Evolutionary conservation across 306 rosid species (phyloP).

Genomic region (Mimosa bimucronata): DNA sequence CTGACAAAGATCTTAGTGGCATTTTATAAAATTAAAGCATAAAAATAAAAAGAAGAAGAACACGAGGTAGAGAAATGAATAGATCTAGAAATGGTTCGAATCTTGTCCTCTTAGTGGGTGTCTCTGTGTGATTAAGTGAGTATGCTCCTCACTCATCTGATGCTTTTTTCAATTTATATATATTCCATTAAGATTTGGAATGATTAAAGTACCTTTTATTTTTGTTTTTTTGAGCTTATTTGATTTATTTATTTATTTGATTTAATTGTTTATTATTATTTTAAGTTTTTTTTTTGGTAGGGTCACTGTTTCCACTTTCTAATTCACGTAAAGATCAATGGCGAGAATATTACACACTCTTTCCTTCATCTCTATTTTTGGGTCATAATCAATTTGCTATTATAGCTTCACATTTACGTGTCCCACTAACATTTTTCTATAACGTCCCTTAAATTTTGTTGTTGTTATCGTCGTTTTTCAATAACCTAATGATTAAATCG

Average conservation of each 20-base stretch:
- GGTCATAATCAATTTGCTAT: constrained; percentile 22
- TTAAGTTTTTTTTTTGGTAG: background rate
- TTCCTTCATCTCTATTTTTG: background rate
- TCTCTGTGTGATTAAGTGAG: constrained; percentile 2
- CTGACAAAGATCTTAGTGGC: constrained; percentile 46
- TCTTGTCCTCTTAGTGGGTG: constrained; percentile 34
- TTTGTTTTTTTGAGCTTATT: background rate
- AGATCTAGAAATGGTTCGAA: constrained; percentile 31
- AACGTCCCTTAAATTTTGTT: no score
- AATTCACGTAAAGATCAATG: constrained; percentile 3
- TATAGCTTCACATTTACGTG: background rate
- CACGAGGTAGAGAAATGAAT: constrained; percentile 27
- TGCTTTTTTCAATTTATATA: background rate
- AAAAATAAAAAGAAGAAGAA: background rate
- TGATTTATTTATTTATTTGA: background rate
- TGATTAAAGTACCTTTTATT: constrained; percentile 19
- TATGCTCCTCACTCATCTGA: background rate
- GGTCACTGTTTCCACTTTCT: constrained; percentile 3
- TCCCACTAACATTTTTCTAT: background rate
- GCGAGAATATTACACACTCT: constrained; percentile 29
- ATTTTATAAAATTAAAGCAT: background rate
- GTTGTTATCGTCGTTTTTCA: background rate
- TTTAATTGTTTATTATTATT: background rate
- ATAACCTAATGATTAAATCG: background rate
- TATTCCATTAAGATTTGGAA: constrained; percentile 26